phyloP scores from a whole-genome alignment of 202 grass and related monocot species.

The Schoenoplectus triqueter region DNA sequence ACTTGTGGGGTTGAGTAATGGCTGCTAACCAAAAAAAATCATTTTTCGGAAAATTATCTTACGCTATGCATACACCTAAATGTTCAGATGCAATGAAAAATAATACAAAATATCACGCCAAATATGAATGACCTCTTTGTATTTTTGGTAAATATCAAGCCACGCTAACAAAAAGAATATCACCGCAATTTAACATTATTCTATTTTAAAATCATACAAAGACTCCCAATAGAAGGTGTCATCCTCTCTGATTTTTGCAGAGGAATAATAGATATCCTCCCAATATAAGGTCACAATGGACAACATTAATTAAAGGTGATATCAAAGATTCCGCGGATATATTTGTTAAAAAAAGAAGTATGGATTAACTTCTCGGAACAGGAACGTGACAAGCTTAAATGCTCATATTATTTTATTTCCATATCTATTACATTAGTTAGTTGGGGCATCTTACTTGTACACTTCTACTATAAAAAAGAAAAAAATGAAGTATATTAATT shows the following conservation, averaged over 20 bases:
- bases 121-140: no score
- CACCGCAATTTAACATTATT: not conserved
- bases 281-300: not conserved
- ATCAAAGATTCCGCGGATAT: not conserved
- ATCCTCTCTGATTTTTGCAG: slow-evolving; percentile 19
- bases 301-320: no score
- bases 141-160: not conserved
- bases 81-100: not conserved
- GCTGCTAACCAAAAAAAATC: no score
- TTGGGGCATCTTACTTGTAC: not conserved
- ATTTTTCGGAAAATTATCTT: no score
- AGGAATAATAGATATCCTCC: not conserved
- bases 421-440: not conserved
- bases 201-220: not conserved
- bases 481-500: not conserved
- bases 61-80: no score
- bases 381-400: not conserved
- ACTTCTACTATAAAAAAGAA: not conserved
- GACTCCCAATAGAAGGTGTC: not conserved
- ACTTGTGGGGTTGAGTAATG: not conserved
- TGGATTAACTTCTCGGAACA: no score
- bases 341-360: no score
- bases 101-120: no score
- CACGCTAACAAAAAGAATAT: not conserved
- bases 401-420: not conserved